These are phyloP conservation scores for Posidonia australis DNA, from an alignment of 106 monocot species.

Conservation along the genomic window DNA sequence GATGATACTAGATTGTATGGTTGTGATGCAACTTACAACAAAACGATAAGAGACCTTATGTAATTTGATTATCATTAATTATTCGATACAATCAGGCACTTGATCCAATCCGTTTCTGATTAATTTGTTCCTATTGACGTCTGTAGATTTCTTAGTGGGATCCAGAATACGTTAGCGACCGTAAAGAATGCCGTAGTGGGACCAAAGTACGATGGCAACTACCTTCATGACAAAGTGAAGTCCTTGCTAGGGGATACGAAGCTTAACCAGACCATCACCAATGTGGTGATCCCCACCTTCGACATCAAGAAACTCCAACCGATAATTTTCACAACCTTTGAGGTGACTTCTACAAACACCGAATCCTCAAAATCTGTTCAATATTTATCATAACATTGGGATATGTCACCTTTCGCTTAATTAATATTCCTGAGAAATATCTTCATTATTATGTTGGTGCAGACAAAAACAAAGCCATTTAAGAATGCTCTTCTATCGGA, in stretches of 20 bases:
- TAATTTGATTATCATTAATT: too few species aligned
- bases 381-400: too few species aligned
- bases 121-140: background rate
- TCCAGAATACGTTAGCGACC: background rate
- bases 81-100: background rate
- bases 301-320: slow-evolving; percentile 15
- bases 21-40: too few species aligned
- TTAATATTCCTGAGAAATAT: too few species aligned
- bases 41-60: too few species aligned
- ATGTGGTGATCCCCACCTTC: slow-evolving; percentile 13
- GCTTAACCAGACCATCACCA: slow-evolving; percentile 8
- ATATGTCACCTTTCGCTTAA: too few species aligned
- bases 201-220: slow-evolving; percentile 18
- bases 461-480: too few species aligned
- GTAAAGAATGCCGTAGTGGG: background rate
- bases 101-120: background rate
- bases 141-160: background rate
- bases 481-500: slow-evolving; percentile 8
- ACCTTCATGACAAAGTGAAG: background rate
- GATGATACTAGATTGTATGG: too few species aligned
- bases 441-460: too few species aligned
- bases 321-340: slow-evolving; percentile 12
- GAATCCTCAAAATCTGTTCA: too few species aligned
- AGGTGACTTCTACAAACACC: background rate
- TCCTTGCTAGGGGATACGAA: background rate